A percentile compares a stretch with the other conserved stretches of the same genome.
These are phyloP conservation scores for Magnusiomyces ingens DNA, from an alignment of 1,139 yeast genomes.

Conservation along the genomic window DNA sequence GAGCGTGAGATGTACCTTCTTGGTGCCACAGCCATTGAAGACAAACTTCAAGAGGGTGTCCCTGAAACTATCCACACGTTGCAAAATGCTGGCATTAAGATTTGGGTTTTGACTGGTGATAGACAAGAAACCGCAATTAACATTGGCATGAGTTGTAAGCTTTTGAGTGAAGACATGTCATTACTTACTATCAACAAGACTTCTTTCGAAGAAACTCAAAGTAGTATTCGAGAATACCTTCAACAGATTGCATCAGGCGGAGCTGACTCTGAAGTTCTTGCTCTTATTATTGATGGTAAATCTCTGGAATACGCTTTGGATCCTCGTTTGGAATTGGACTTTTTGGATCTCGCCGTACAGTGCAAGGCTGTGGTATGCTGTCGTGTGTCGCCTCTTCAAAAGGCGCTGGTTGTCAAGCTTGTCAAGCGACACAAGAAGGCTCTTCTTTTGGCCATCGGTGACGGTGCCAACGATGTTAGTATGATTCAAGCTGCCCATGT, in stretches of 20 bases:
- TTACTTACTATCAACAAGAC: constrained; percentile 84
- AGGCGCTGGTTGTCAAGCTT: constrained; percentile 90
- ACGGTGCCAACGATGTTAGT: constrained; percentile 98
- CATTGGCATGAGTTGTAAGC: constrained; percentile 95
- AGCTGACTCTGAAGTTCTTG: constrained; percentile 73
- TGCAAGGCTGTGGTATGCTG: constrained; percentile 92
- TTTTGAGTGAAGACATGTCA: constrained; percentile 94
- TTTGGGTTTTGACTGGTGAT: constrained; percentile 98
- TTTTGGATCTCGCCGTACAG: constrained; percentile 71
- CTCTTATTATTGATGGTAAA: constrained; percentile 89
- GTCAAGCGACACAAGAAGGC: constrained; percentile 72
- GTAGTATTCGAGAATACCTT: constrained; percentile 67
- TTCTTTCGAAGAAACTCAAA: constrained; percentile 61
- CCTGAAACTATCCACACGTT: constrained; percentile 94
- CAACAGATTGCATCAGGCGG: constrained; percentile 56
- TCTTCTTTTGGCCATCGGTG: constrained; percentile 90
- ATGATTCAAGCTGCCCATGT: constrained; percentile 99
- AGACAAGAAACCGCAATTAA: constrained; percentile 99
- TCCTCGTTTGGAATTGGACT: constrained; percentile 66
- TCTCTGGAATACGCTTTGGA: constrained; percentile 83
- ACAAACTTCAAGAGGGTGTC: constrained; percentile 94
- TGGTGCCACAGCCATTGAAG: constrained; percentile 99
- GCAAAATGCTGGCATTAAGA: constrained; percentile 92
- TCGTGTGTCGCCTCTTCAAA: constrained; percentile 94
- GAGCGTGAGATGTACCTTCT: constrained; percentile 72